Evolutionary conservation across 202 grass and related monocot genomes (phyloP), one percentile per base, ranked within the genome.

Genomic region (Setaria viridis): DNA sequence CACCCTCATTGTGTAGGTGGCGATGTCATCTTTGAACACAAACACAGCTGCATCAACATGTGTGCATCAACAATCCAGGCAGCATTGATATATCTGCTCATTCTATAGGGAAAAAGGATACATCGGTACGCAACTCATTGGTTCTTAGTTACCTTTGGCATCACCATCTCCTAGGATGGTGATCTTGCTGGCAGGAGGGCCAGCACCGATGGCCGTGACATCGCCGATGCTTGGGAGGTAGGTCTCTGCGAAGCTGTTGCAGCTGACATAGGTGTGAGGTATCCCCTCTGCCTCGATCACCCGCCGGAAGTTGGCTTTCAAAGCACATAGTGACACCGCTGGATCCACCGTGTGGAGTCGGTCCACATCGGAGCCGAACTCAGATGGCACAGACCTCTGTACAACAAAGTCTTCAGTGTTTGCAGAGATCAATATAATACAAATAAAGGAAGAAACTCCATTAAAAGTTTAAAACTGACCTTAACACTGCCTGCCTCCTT

Each of bases 401-500:
- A 60, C 3, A 46, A 71, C 39, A 60, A 30, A 68, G 19, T 68
- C 17, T 55, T 55, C 50, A 82, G 66, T 16, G 33, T 45, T 70
- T 32, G 21, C 66, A 81, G n/a, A 53, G 4, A 58, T 45, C 35
- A 45, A n/a, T 20, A 13, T 6, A 8, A 7, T 4, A 15, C 48
- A 81, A 55, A 57, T 46, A 43, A 46, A 59, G 14, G 34, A 10
- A 30, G 6, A 29, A 29, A 56, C 42, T 30, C 11, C 37, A 46
- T 4, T 42, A 50, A 45, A 70, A 29, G n/a, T 16, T 33, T 50
- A 9, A 32, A 47, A 14, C 34, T 21, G 2, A 90, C 88, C 78
- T 93, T 90, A 30, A 88, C 62, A 72, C 80, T 93, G 69, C 91
- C 88, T 6, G 88, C 77, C 67, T 88, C 91, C 72, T 93, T 93